A percentile compares a stretch with the other conserved stretches of the same genome.
Evolutionary conservation across 371 early-diverging fungal species (phyloP).

Genomic region (Mucor saturninus): DNA sequence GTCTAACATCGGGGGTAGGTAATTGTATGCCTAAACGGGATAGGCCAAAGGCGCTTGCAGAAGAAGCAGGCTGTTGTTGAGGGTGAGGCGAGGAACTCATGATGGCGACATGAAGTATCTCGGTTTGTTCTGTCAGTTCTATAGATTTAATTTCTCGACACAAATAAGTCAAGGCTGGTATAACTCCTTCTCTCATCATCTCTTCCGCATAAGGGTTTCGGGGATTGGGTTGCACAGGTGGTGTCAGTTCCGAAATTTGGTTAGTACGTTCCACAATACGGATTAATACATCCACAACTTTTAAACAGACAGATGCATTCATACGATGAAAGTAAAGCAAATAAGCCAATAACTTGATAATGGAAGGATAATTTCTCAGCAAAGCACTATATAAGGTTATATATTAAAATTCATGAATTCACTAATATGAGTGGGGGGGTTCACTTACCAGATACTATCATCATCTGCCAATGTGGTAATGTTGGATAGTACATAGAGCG

Average conservation of each 20-base stretch:
- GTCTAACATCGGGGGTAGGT: conserved; percentile 13
- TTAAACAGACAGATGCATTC: conserved; percentile 3
- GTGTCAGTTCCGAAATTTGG: conserved; percentile 18
- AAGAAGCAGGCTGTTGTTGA: background rate
- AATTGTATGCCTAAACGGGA: conserved; percentile 5
- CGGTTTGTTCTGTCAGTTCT: conserved; percentile 14
- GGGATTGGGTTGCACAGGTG: conserved; percentile 3
- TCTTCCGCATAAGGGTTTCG: conserved; percentile 25
- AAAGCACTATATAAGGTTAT: conserved; percentile 9
- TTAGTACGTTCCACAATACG: conserved; percentile 22
- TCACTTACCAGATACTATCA: conserved; percentile 21
- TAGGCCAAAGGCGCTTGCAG: conserved; percentile 20
- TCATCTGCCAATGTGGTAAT: conserved; percentile 39
- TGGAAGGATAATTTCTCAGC: conserved; percentile 6
- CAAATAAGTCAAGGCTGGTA: conserved; percentile 10
- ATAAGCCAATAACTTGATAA: conserved; percentile 6
- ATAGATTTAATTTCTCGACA: background rate
- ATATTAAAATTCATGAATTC: background rate
- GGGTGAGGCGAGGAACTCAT: background rate
- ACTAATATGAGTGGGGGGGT: too few relatives aligned
- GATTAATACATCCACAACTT: conserved; percentile 16
- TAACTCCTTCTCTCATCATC: conserved; percentile 22
- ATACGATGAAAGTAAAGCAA: conserved; percentile 15
- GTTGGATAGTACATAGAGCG: conserved; percentile 48
- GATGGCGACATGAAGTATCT: conserved; percentile 12